Conservation (phyloP, 306 rosid species). For the Quercus glauca region DNA sequence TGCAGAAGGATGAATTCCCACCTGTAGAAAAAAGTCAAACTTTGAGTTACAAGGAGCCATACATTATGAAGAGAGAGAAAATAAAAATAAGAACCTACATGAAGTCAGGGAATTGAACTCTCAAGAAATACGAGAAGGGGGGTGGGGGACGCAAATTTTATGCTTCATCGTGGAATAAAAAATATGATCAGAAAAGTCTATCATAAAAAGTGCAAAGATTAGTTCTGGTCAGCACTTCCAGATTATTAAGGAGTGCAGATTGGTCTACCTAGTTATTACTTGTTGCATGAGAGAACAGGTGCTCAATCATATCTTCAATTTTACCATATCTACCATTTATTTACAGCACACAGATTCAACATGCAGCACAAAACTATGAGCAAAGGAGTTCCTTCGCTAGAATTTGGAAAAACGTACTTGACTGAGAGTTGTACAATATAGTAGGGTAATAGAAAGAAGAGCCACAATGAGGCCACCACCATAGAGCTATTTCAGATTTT, state of each 20-base stretch:
- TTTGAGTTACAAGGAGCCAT: not conserved
- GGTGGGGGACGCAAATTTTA: not conserved
- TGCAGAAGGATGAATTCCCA: constrained; percentile 88
- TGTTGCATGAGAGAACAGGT: not conserved
- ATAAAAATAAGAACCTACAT: not conserved
- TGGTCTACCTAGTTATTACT: not conserved
- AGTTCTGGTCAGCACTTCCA: not conserved
- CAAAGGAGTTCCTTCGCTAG: not conserved
- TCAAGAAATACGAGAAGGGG: not conserved
- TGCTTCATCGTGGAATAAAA: not conserved
- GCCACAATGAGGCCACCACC: not conserved
- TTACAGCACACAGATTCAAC: not conserved
- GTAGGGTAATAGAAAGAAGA: not conserved
- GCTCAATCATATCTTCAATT: not conserved
- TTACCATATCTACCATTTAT: not conserved
- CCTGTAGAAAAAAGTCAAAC: constrained; percentile 41
- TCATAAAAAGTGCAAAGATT: not conserved
- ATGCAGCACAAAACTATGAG: not conserved
- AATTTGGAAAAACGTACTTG: not conserved
- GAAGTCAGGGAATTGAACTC: not conserved
- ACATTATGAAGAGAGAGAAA: not conserved
- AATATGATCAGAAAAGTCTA: not conserved
- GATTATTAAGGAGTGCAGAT: not conserved
- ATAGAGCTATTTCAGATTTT: not conserved
- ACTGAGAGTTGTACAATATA: not conserved